Evolutionary conservation across 148 eudicot species (phyloP).

Genomic region (Fagopyrum tataricum): DNA sequence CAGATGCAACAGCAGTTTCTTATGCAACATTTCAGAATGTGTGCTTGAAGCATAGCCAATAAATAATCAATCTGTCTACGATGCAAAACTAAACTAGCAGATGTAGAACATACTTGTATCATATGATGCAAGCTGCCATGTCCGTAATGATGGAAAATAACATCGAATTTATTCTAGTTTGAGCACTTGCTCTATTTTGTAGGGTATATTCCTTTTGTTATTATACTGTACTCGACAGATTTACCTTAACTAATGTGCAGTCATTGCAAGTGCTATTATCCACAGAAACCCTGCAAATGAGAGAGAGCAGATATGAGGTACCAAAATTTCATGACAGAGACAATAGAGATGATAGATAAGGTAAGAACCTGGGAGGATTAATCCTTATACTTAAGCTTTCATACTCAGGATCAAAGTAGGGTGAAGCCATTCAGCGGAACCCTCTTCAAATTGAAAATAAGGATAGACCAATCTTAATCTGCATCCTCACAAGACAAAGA

Average conservation of each 20-base stretch:
- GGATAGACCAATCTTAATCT: not conserved
- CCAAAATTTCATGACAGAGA: not conserved
- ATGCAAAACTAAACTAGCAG: not conserved
- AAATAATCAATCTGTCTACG: not conserved
- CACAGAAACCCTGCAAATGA: conserved; percentile 55
- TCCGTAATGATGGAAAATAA: not conserved
- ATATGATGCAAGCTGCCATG: not conserved
- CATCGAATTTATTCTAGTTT: not conserved
- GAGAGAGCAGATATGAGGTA: not conserved
- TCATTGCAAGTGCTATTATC: conserved; percentile 58
- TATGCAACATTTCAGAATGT: not conserved
- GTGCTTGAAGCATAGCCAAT: not conserved
- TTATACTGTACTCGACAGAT: not conserved
- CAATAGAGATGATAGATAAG: not conserved
- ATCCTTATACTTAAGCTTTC: conserved; percentile 76
- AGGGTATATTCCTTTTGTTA: conserved; percentile 1
- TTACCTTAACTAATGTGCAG: conserved; percentile 64
- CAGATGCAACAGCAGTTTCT: not conserved
- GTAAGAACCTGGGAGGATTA: conserved; percentile 67
- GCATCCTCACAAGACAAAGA: not conserved
- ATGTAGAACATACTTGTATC: not conserved
- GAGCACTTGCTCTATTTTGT: not conserved
- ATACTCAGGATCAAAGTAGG: conserved; percentile 87
- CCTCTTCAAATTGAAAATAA: not conserved
- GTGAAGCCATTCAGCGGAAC: conserved; percentile 36